phyloP scores from a whole-genome alignment of 1,284 basidiomycete genomes.

The Fomitopsis betulina region DNA sequence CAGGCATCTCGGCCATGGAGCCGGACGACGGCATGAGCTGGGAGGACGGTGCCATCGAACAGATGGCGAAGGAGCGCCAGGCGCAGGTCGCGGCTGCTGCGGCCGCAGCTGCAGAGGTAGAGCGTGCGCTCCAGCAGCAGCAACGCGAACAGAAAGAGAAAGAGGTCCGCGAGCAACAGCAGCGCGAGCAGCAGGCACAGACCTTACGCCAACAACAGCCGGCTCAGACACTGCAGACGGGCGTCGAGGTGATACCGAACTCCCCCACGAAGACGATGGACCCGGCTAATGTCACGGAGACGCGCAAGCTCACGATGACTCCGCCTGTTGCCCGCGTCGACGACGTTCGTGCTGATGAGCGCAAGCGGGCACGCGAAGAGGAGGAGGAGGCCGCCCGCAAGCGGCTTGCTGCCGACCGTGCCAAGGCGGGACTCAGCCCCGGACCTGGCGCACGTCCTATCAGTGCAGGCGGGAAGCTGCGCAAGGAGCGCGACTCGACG shows the following conservation, averaged over 20 bases:
- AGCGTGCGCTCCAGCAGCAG: slow-evolving; percentile 15
- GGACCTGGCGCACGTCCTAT: slow-evolving; percentile 6
- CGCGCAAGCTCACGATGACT: slow-evolving; percentile 71
- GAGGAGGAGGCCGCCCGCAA: slow-evolving; percentile 56
- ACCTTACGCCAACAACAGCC: slow-evolving; percentile 33
- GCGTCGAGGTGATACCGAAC: slow-evolving; percentile 21
- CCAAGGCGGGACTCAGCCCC: slow-evolving; percentile 11
- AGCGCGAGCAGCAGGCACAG: slow-evolving; percentile 27
- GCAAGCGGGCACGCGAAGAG: slow-evolving; percentile 58
- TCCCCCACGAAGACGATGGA: slow-evolving; percentile 39
- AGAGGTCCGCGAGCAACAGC: neutral
- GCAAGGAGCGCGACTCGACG: slow-evolving; percentile 53
- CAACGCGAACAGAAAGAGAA: slow-evolving; percentile 25
- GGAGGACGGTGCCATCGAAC: slow-evolving; percentile 60
- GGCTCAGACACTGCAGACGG: slow-evolving; percentile 12
- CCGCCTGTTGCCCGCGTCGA: slow-evolving; percentile 60
- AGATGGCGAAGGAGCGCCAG: slow-evolving; percentile 25
- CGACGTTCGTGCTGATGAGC: slow-evolving; percentile 40
- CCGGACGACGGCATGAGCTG: slow-evolving; percentile 73
- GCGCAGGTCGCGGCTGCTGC: slow-evolving; percentile 11
- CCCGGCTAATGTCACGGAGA: slow-evolving; percentile 56
- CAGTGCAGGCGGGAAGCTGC: slow-evolving; percentile 45
- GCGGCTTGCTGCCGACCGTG: slow-evolving; percentile 30
- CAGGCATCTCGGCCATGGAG: slow-evolving; percentile 36
- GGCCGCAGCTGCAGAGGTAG: slow-evolving; percentile 11